Conservation (phyloP, 2,329 filamentous ascomycete species). For the Xylariales sp. region DNA sequence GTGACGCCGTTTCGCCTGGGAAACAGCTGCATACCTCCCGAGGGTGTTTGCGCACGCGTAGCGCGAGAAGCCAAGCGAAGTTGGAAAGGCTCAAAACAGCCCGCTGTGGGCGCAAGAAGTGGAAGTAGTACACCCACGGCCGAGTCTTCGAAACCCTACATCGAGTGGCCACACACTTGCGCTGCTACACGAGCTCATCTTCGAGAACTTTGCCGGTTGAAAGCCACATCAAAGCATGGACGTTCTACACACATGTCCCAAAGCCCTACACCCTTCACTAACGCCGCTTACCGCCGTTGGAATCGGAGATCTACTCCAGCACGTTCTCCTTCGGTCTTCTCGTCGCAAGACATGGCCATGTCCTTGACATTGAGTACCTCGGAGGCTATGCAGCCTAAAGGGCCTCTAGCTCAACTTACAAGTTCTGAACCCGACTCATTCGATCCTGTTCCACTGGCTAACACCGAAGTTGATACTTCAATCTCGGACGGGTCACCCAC, state of each 20-base stretch:
- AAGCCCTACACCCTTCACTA: conserved; percentile 53
- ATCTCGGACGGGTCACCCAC: neutral
- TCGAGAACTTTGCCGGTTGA: conserved; percentile 57
- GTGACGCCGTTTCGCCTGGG: conserved; percentile 62
- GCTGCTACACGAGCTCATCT: conserved; percentile 59
- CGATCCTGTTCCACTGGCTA: conserved; percentile 11
- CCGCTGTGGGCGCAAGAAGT: conserved; percentile 35
- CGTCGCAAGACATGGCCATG: conserved; percentile 56
- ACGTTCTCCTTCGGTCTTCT: conserved; percentile 47
- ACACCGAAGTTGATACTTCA: neutral
- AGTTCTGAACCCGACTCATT: conserved; percentile 31
- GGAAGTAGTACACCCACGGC: conserved; percentile 53
- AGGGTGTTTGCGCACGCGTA: conserved; percentile 60
- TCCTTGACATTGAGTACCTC: conserved; percentile 60
- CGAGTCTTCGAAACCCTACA: conserved; percentile 41
- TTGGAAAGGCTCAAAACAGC: conserved; percentile 57
- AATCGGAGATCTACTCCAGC: conserved; percentile 44
- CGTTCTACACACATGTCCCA: conserved; percentile 44
- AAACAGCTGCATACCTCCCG: conserved; percentile 59
- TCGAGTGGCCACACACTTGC: conserved; percentile 61
- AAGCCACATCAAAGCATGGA: conserved; percentile 39
- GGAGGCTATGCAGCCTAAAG: conserved; percentile 59
- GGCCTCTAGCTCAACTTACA: conserved; percentile 57
- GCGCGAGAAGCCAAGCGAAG: conserved; percentile 61
- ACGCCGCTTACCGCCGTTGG: conserved; percentile 43